Conservation (phyloP, 2,329 filamentous ascomycete genomes). For the Aspergillus arachidicola region DNA sequence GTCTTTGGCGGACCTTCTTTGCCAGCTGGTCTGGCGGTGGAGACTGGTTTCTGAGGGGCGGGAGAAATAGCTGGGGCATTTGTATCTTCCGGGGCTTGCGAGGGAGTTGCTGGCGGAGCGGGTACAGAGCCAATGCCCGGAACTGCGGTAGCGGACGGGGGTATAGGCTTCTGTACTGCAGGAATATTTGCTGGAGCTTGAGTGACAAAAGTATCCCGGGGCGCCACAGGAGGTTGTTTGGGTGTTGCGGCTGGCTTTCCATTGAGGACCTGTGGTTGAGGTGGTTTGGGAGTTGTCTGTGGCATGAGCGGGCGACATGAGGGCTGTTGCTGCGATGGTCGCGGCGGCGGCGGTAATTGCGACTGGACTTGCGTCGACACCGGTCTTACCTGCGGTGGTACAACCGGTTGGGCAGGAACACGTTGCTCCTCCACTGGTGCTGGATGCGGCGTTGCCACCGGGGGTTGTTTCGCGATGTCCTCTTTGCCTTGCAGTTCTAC, state of each 20-base stretch:
- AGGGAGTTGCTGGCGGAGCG: conserved; percentile 25
- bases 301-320: conserved; percentile 13
- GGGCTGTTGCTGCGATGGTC: conserved; percentile 6
- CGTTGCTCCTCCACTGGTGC: conserved; percentile 4
- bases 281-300: conserved; percentile 15
- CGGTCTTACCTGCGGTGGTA: not conserved
- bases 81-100: conserved; percentile 28
- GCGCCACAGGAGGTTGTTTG: conserved; percentile 25
- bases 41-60: conserved; percentile 14
- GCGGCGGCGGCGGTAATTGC: not conserved
- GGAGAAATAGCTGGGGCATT: conserved; percentile 20
- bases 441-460: conserved; percentile 6
- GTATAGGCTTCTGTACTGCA: conserved; percentile 17
- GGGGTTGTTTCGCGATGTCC: conserved; percentile 10
- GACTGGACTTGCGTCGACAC: conserved; percentile 9
- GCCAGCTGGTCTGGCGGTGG: conserved; percentile 16
- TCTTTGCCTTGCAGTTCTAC: conserved; percentile 16
- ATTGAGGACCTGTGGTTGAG: conserved; percentile 22
- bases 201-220: conserved; percentile 17
- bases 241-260: conserved; percentile 23
- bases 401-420: conserved; percentile 7
- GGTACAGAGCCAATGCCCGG: conserved; percentile 21
- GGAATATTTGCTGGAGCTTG: conserved; percentile 12
- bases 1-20: conserved; percentile 19
- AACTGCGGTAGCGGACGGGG: conserved; percentile 20